Conservation (phyloP, 805 yeast genomes). For the Nematodospora valgi region DNA sequence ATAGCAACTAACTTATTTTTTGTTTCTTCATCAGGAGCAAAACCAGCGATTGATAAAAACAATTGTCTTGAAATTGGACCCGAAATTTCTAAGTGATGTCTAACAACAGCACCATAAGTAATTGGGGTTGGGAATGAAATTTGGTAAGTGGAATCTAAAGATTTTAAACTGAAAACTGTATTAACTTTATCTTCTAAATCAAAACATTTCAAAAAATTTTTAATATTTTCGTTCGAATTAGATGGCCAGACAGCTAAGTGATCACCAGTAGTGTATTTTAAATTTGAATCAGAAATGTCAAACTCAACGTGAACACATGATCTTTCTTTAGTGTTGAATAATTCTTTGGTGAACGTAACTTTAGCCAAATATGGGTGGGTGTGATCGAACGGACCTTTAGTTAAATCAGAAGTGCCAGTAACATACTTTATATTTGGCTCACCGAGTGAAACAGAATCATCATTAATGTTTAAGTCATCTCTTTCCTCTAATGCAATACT, state of each 20-base stretch:
- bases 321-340: conserved; percentile 63
- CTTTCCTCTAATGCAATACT: conserved; percentile 45
- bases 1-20: conserved; percentile 49
- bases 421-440: conserved; percentile 66
- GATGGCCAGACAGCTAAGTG: conserved; percentile 95
- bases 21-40: conserved; percentile 68
- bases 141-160: conserved; percentile 66
- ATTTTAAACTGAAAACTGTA: conserved; percentile 57
- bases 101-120: conserved; percentile 80
- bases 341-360: conserved; percentile 57
- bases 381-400: conserved; percentile 75
- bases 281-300: conserved; percentile 68
- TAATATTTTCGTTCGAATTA: conserved; percentile 72
- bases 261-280: conserved; percentile 92
- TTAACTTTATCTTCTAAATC: conserved; percentile 52
- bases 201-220: conserved; percentile 61
- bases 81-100: conserved; percentile 84
- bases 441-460: conserved; percentile 52
- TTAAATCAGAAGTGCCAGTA: conserved; percentile 25
- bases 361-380: conserved; percentile 81
- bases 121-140: conserved; percentile 75
- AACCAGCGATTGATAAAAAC: conserved; percentile 66
- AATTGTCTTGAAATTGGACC: conserved; percentile 94
- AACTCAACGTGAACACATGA: conserved; percentile 89
- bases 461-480: conserved; percentile 21